phyloP scores from a whole-genome alignment of 2,329 filamentous ascomycete genomes.

The Alternaria novae-zelandiae region DNA sequence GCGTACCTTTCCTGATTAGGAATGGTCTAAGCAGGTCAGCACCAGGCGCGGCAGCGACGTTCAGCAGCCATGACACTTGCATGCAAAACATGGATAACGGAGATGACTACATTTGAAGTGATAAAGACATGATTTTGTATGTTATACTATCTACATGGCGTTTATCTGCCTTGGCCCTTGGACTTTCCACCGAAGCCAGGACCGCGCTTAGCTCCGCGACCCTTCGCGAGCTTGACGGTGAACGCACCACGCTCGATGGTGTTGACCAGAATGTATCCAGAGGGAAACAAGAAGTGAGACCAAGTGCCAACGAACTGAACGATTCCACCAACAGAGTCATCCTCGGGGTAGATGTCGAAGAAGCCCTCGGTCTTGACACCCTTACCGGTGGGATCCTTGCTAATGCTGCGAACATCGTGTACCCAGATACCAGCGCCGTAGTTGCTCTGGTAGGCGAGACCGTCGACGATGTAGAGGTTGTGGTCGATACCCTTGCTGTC shows the following conservation, averaged over 20 bases:
- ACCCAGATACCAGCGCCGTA: conserved; percentile 50
- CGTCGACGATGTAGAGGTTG: conserved; percentile 54
- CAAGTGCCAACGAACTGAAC: conserved; percentile 52
- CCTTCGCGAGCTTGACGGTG: conserved; percentile 42
- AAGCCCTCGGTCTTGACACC: conserved; percentile 50
- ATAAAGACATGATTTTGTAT: neutral
- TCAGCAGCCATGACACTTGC: neutral
- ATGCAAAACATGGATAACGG: too few relatives aligned
- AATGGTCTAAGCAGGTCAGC: neutral
- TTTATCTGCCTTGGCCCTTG: conserved; percentile 4
- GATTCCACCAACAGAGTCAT: conserved; percentile 45
- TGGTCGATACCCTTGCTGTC: conserved; percentile 51
- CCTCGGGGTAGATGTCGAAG: conserved; percentile 53
- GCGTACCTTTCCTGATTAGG: neutral
- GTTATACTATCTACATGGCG: neutral
- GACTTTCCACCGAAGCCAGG: conserved; percentile 30
- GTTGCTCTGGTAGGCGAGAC: conserved; percentile 51
- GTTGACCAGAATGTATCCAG: conserved; percentile 46
- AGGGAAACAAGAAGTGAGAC: conserved; percentile 48
- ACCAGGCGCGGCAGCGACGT: neutral
- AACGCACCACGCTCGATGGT: conserved; percentile 48
- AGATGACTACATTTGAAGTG: too few relatives aligned
- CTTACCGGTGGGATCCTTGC: conserved; percentile 46
- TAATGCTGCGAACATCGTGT: conserved; percentile 49
- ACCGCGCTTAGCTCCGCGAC: conserved; percentile 27